Percentiles rank a stretch among this genome's conserved stretches.
Evolutionary conservation across 2,329 filamentous ascomycete species (phyloP).

Genomic region (Trichophyton mentagrophytes): DNA sequence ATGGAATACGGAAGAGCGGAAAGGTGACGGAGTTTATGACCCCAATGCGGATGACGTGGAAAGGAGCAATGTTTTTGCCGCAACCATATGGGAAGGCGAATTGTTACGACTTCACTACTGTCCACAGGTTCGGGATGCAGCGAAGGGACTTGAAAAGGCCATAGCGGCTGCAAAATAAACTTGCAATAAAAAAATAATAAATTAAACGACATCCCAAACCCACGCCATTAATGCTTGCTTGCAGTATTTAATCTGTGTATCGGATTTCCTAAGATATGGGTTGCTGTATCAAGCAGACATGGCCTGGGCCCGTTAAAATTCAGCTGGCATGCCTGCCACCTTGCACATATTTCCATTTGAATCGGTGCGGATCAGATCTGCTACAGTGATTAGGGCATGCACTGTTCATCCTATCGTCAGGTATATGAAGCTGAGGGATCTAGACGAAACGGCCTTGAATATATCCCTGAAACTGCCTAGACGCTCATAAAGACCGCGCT

Average conservation of each 20-base stretch:
- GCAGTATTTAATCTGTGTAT: background rate
- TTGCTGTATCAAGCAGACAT: too few species aligned
- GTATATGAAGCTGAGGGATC: background rate
- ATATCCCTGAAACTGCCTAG: background rate
- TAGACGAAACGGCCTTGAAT: background rate
- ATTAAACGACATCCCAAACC: background rate
- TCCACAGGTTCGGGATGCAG: conserved; percentile 67
- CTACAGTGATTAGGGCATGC: background rate
- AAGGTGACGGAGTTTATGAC: conserved; percentile 79
- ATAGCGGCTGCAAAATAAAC: conserved; percentile 28
- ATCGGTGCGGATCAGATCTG: background rate
- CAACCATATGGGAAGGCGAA: conserved; percentile 89
- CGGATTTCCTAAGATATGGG: too few species aligned
- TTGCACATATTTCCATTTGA: background rate
- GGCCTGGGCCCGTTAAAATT: too few species aligned
- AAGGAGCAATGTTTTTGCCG: conserved; percentile 77
- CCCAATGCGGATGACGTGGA: conserved; percentile 61
- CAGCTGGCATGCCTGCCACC: background rate
- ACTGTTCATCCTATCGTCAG: background rate
- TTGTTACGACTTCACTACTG: conserved; percentile 73
- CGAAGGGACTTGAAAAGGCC: conserved; percentile 56
- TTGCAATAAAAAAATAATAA: background rate
- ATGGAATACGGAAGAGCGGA: conserved; percentile 89
- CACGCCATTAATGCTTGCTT: background rate
- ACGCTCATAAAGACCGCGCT: background rate